phyloP scores from a whole-genome alignment of 75 land plant genomes.

The Azolla pinnata region DNA sequence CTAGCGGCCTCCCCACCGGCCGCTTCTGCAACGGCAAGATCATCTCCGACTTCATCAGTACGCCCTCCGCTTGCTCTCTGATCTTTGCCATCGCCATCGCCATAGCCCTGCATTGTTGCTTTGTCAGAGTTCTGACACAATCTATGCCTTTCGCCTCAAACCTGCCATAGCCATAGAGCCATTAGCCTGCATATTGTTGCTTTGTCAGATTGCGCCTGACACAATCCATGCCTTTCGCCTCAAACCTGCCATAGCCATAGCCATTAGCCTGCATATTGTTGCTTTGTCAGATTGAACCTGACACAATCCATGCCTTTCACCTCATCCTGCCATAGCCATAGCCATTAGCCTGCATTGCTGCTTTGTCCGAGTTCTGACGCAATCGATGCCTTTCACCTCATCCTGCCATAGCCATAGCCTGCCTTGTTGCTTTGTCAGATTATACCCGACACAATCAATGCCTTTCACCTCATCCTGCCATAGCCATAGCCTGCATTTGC shows the following conservation, averaged over 20 bases:
- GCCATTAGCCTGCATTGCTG: slow-evolving; percentile 1
- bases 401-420: not conserved
- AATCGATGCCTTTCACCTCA: not conserved
- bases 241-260: not conserved
- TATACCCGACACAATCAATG: no score
- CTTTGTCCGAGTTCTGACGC: not conserved
- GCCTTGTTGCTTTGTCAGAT: not conserved
- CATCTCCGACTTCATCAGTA: slow-evolving; percentile 18
- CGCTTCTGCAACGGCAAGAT: slow-evolving; percentile 32
- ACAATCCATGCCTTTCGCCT: no score
- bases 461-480: no score
- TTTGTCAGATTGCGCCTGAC: not conserved
- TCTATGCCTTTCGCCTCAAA: not conserved
- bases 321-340: not conserved
- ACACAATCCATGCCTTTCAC: not conserved
- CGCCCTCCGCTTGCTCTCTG: not conserved
- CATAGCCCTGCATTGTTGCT: not conserved
- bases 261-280: not conserved
- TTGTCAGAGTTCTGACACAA: not conserved
- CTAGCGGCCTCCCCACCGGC: slow-evolving; percentile 18
- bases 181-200: not conserved
- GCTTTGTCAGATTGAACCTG: not conserved
- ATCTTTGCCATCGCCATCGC: not conserved
- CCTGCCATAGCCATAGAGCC: not conserved
- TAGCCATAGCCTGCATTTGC: not conserved